phyloP scores from a whole-genome alignment of 305 asterid genomes.

The Solanum aculeatissimum region DNA sequence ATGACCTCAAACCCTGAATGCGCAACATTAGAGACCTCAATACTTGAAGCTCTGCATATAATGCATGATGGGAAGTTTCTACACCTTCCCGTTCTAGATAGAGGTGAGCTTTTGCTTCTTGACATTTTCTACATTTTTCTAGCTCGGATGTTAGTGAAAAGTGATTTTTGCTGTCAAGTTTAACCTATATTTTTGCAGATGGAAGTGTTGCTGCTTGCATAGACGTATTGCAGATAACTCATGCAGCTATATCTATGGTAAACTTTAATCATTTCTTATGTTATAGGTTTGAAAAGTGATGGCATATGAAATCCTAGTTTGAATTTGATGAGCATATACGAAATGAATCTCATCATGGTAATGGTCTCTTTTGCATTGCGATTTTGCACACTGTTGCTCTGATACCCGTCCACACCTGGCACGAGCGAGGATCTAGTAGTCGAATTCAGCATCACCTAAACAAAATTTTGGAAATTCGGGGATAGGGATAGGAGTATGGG shows the following conservation, averaged over 20 bases:
- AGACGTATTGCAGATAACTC: constrained; percentile 91
- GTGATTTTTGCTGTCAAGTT: neutral
- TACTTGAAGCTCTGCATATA: constrained; percentile 85
- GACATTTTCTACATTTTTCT: neutral
- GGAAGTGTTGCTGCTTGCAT: constrained; percentile 60
- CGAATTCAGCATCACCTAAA: neutral
- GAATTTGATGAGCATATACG: neutral
- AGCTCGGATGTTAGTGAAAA: neutral
- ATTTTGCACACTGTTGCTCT: neutral
- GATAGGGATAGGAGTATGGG: neutral
- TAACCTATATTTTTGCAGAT: constrained; percentile 39
- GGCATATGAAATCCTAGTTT: neutral
- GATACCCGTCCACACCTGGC: neutral
- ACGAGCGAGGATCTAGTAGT: neutral
- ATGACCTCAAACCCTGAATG: constrained; percentile 87
- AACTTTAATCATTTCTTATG: neutral
- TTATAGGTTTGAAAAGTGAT: neutral
- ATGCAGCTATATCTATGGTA: constrained; percentile 91
- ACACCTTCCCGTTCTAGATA: constrained; percentile 85
- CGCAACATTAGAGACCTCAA: constrained; percentile 64
- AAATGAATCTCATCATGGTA: neutral
- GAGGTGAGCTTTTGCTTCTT: constrained; percentile 37
- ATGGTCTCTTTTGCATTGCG: neutral
- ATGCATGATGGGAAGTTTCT: constrained; percentile 87
- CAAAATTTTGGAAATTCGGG: neutral